These are phyloP conservation scores for Dissophora ornata DNA, from an alignment of 192 early-diverging fungal species.

Conservation along the genomic window DNA sequence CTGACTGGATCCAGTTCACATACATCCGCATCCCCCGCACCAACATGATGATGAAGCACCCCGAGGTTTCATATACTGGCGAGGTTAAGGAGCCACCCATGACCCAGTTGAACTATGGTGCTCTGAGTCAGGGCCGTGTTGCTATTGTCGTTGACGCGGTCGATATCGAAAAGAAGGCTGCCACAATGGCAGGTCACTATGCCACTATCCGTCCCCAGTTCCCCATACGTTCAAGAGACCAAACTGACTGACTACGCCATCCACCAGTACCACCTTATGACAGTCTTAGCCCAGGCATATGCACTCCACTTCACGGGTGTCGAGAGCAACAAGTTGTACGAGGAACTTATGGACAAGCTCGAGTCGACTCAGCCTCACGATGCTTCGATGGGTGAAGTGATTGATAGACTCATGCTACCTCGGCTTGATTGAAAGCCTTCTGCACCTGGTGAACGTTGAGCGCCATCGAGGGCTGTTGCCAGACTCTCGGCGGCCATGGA, in stretches of 20 bases:
- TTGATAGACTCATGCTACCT: slow-evolving; percentile 90
- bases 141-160: slow-evolving; percentile 85
- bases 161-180: slow-evolving; percentile 86
- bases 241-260: slow-evolving; percentile 92
- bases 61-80: slow-evolving; percentile 83
- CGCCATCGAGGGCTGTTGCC: slow-evolving; percentile 90
- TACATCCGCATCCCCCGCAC: slow-evolving; percentile 88
- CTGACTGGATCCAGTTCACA: slow-evolving; percentile 92
- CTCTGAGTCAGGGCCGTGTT: slow-evolving; percentile 83
- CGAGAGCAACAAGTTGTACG: slow-evolving; percentile 82
- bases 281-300: slow-evolving; percentile 88
- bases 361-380: slow-evolving; percentile 71
- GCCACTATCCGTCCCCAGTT: slow-evolving; percentile 80
- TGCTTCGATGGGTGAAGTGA: slow-evolving; percentile 64
- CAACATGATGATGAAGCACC: slow-evolving; percentile 93
- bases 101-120: slow-evolving; percentile 86
- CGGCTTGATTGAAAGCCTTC: slow-evolving; percentile 90
- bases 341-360: slow-evolving; percentile 78
- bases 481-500: slow-evolving; percentile 90
- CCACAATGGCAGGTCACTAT: slow-evolving; percentile 93
- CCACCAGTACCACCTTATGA: slow-evolving; percentile 91
- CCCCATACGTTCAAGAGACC: slow-evolving; percentile 74
- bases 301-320: slow-evolving; percentile 90
- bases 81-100: slow-evolving; percentile 82
- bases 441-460: slow-evolving; percentile 90